These are phyloP conservation scores for Oryza rufipogon DNA, from an alignment of 176 grass and related monocot genomes.

Conservation along the genomic window DNA sequence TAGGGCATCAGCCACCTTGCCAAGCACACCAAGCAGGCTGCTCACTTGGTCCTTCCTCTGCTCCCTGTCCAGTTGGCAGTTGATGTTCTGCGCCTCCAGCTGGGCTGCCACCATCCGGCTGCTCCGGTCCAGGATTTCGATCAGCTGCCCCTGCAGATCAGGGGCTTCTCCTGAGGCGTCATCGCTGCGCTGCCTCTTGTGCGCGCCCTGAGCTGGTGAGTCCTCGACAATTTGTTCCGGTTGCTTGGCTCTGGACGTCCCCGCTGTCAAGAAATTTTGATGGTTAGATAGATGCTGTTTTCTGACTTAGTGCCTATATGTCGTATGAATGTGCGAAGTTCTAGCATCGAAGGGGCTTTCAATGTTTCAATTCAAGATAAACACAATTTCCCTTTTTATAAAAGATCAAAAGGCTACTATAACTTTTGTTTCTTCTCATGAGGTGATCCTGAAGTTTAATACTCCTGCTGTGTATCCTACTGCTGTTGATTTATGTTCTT, in stretches of 20 bases:
- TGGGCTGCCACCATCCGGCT: conserved; percentile 62
- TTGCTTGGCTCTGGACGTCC: conserved; percentile 70
- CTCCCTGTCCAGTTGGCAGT: conserved; percentile 89
- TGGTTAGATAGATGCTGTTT: conserved; percentile 11
- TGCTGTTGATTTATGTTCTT: background rate
- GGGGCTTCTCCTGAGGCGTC: conserved; percentile 6
- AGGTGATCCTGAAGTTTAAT: conserved; percentile 3
- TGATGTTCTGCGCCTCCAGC: conserved; percentile 80
- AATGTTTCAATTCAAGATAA: background rate
- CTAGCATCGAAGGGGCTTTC: background rate
- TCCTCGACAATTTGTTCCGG: conserved; percentile 40
- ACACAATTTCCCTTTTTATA: background rate
- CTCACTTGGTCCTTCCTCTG: conserved; percentile 82
- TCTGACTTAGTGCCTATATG: too few relatives aligned
- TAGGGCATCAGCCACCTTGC: conserved; percentile 90
- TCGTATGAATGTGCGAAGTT: background rate
- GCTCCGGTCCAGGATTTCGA: conserved; percentile 76
- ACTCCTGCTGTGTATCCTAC: background rate
- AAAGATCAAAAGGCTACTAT: background rate
- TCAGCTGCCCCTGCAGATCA: conserved; percentile 50
- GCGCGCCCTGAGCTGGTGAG: conserved; percentile 41
- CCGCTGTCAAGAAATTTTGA: conserved; percentile 49
- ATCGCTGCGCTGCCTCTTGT: conserved; percentile 64
- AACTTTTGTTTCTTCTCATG: conserved; percentile 6
- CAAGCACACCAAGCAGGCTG: conserved; percentile 74